phyloP scores from a whole-genome alignment of 768 basidiomycete genomes.

The Cystofilobasidium ferigula region DNA sequence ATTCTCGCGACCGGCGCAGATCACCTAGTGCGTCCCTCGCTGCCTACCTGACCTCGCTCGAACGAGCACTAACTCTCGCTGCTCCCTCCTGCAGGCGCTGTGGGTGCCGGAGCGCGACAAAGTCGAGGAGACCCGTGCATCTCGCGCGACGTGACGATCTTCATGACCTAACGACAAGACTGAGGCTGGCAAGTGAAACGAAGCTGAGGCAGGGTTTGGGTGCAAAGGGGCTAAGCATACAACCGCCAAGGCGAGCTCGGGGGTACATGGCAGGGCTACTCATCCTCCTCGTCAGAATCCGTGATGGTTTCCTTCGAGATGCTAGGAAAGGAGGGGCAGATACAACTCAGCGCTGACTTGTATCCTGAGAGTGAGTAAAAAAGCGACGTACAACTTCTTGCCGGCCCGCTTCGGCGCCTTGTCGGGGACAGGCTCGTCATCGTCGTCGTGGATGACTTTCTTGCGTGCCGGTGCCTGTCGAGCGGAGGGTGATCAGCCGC shows the following conservation, averaged over 20 bases:
- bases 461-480: not conserved
- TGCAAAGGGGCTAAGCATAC: not conserved
- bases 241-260: not conserved
- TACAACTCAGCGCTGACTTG: too few species aligned
- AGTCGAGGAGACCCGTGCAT: not conserved
- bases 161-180: too few species aligned
- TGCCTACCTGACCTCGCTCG: slow-evolving; percentile 24
- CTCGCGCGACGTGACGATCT: not conserved
- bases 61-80: too few species aligned
- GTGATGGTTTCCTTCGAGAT: slow-evolving; percentile 12
- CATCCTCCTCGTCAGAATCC: slow-evolving; percentile 7
- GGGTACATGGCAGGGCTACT: not conserved
- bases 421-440: slow-evolving; percentile 1
- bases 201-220: too few species aligned
- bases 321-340: not conserved
- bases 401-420: slow-evolving; percentile 5
- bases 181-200: too few species aligned
- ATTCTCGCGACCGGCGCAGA: slow-evolving; percentile 60
- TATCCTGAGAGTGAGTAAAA: too few species aligned
- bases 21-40: slow-evolving; percentile 54
- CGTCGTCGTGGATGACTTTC: not conserved
- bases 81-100: not conserved
- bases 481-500: not conserved
- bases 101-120: not conserved
- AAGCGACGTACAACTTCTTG: slow-evolving; percentile 7